Conservation (phyloP, 768 basidiomycete genomes). For the Imleria badia region DNA sequence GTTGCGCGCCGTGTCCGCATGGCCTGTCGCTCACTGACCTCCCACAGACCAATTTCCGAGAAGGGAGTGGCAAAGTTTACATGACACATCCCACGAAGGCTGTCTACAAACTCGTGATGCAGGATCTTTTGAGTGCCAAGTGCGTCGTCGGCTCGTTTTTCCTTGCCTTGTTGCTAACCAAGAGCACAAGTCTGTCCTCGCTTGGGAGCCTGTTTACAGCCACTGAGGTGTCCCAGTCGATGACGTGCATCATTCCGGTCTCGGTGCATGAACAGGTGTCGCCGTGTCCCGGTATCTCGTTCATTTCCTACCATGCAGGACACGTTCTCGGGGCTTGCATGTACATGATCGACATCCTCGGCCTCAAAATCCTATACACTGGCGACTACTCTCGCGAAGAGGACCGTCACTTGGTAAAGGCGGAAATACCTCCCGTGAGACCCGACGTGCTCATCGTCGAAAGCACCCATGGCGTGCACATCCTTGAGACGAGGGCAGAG, state of each 20-base stretch:
- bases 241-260: constrained; percentile 80
- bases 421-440: constrained; percentile 84
- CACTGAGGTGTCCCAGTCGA: constrained; percentile 73
- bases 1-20: neutral
- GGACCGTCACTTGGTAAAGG: constrained; percentile 93
- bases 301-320: constrained; percentile 95
- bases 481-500: constrained; percentile 78
- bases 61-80: constrained; percentile 95
- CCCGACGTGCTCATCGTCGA: constrained; percentile 97
- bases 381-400: constrained; percentile 98
- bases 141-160: constrained; percentile 33
- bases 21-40: neutral
- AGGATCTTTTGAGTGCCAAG: constrained; percentile 93
- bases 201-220: constrained; percentile 75
- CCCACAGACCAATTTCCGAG: constrained; percentile 90
- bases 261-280: constrained; percentile 89
- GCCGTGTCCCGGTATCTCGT: constrained; percentile 86
- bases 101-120: constrained; percentile 97
- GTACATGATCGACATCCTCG: constrained; percentile 95
- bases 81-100: constrained; percentile 99
- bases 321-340: constrained; percentile 97
- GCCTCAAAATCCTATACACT: constrained; percentile 91
- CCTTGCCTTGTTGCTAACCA: neutral
- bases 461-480: constrained; percentile 95
- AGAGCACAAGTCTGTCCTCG: constrained; percentile 48